phyloP scores from a whole-genome alignment of 208 protist genomes.

The Crithidia brevicula region DNA sequence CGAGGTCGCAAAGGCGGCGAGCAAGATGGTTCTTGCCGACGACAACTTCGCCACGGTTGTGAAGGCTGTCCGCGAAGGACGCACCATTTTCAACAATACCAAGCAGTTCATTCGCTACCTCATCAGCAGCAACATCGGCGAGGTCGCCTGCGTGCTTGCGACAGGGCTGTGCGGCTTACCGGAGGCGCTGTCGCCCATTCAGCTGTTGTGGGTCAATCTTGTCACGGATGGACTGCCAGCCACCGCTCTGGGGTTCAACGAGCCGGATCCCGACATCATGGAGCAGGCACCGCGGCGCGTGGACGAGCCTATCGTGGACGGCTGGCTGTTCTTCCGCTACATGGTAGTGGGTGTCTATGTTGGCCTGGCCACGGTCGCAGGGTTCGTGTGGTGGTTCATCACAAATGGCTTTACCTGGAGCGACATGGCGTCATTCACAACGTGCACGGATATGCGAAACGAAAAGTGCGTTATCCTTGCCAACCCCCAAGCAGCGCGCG shows the following conservation, averaged over 20 bases:
- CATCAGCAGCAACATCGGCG: slow-evolving; percentile 97
- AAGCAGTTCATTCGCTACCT: slow-evolving; percentile 98
- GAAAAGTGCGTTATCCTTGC: slow-evolving; percentile 54
- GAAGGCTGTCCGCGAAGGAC: slow-evolving; percentile 95
- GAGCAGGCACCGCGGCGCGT: slow-evolving; percentile 81
- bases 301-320: slow-evolving; percentile 90
- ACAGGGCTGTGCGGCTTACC: slow-evolving; percentile 92
- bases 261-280: slow-evolving; percentile 90
- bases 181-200: slow-evolving; percentile 95
- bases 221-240: slow-evolving; percentile 99
- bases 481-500: slow-evolving; percentile 73
- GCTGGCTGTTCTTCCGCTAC: slow-evolving; percentile 85
- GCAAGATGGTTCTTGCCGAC: slow-evolving; percentile 96
- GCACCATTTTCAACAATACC: slow-evolving; percentile 97
- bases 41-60: slow-evolving; percentile 98
- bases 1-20: slow-evolving; percentile 97
- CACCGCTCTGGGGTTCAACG: slow-evolving; percentile 96
- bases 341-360: slow-evolving; percentile 86
- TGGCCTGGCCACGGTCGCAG: slow-evolving; percentile 80
- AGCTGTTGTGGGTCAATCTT: slow-evolving; percentile 99
- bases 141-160: slow-evolving; percentile 91
- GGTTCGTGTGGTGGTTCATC: slow-evolving; percentile 88
- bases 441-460: slow-evolving; percentile 59
- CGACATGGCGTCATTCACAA: slow-evolving; percentile 64
- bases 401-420: slow-evolving; percentile 74